A percentile compares a stretch with the other conserved stretches of the same genome.
These are phyloP conservation scores for Debaryomyces subglobosus DNA, from an alignment of 1,139 yeast species.

Conservation along the genomic window DNA sequence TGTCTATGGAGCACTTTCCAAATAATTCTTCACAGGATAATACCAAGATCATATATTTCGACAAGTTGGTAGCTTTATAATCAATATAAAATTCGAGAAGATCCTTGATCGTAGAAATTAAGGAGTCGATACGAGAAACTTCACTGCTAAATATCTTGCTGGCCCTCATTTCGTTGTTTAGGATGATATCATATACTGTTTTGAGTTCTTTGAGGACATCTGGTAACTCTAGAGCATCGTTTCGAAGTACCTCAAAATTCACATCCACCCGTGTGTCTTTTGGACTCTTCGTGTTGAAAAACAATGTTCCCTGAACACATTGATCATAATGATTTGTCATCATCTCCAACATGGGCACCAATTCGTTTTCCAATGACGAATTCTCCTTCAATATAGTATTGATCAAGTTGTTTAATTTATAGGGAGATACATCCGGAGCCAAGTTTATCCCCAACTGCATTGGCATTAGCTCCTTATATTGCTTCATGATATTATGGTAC, in stretches of 20 bases:
- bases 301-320: slow-evolving; percentile 49
- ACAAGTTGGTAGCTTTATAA: slow-evolving; percentile 30
- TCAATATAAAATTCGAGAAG: slow-evolving; percentile 22
- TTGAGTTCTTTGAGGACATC: slow-evolving; percentile 33
- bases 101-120: slow-evolving; percentile 17
- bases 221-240: slow-evolving; percentile 39
- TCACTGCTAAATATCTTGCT: slow-evolving; percentile 25
- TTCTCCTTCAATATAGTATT: slow-evolving; percentile 42
- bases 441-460: slow-evolving; percentile 19
- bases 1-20: slow-evolving; percentile 18
- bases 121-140: slow-evolving; percentile 21
- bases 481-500: slow-evolving; percentile 21
- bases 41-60: slow-evolving; percentile 27
- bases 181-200: slow-evolving; percentile 40
- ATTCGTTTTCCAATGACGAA: slow-evolving; percentile 62
- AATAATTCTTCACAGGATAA: slow-evolving; percentile 22
- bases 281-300: slow-evolving; percentile 13
- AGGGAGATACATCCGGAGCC: slow-evolving; percentile 13
- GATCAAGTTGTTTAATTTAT: slow-evolving; percentile 20
- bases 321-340: slow-evolving; percentile 84
- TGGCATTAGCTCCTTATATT: slow-evolving; percentile 26
- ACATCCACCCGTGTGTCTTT: slow-evolving; percentile 13
- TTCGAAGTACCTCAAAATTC: slow-evolving; percentile 35
- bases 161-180: slow-evolving; percentile 39
- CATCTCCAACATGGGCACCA: slow-evolving; percentile 70